Percentiles rank a stretch among this genome's conserved stretches.
phyloP scores from a whole-genome alignment of 176 grass and related monocot genomes.

The Otatea glauca region DNA sequence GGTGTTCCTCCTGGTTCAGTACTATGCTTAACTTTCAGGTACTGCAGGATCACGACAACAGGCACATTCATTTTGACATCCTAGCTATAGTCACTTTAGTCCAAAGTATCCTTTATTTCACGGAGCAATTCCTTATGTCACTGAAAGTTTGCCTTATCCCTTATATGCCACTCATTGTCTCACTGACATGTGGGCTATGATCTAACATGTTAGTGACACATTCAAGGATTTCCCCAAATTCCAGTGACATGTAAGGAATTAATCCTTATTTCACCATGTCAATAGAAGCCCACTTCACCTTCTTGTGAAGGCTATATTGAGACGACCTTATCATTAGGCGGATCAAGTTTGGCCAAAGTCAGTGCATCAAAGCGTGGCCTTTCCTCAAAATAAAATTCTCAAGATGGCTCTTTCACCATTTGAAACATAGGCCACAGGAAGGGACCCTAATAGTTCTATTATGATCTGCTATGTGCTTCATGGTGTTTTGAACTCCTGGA shows the following conservation, averaged over 20 bases:
- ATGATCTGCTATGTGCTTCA: neutral
- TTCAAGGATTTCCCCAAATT: too few species aligned
- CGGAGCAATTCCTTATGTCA: too few species aligned
- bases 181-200: too few species aligned
- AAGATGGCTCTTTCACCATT: neutral
- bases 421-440: neutral
- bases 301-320: neutral
- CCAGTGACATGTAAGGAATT: too few species aligned
- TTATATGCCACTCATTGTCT: too few species aligned
- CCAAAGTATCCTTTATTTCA: neutral
- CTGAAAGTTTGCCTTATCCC: too few species aligned
- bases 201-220: too few species aligned
- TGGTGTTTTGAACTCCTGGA: slow-evolving; percentile 15
- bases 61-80: neutral
- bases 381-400: neutral
- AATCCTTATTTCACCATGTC: neutral
- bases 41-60: neutral
- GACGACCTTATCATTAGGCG: slow-evolving; percentile 5
- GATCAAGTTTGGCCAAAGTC: neutral
- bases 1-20: neutral
- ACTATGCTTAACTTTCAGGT: slow-evolving; percentile 7
- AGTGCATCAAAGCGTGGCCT: neutral
- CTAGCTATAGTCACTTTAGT: slow-evolving; percentile 3
- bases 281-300: neutral
- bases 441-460: neutral